These are phyloP conservation scores for Lipomyces sp. DNA, from an alignment of 805 yeast genomes.

Conservation along the genomic window DNA sequence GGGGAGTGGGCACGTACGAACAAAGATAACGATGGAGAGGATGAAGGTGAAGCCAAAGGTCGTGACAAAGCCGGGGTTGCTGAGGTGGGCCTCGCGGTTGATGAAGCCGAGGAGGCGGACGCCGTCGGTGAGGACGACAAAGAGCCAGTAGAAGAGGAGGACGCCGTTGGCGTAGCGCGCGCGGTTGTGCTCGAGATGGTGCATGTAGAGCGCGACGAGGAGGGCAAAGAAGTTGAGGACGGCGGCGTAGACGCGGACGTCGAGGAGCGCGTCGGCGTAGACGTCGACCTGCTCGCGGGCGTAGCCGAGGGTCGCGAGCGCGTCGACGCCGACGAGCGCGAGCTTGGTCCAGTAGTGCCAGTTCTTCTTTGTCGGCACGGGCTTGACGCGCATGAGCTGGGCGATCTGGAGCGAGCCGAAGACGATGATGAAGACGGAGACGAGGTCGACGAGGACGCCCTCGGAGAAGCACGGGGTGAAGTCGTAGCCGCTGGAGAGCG, in stretches of 20 bases:
- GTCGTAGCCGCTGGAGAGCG: slow-evolving; percentile 33
- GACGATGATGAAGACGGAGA: slow-evolving; percentile 33
- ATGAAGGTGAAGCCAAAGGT: slow-evolving; percentile 26
- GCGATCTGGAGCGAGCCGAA: slow-evolving; percentile 35
- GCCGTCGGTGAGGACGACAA: slow-evolving; percentile 42
- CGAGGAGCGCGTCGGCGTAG: slow-evolving; percentile 35
- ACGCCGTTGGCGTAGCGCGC: slow-evolving; percentile 62
- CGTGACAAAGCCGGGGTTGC: slow-evolving; percentile 19
- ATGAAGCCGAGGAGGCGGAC: slow-evolving; percentile 47
- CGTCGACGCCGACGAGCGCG: slow-evolving; percentile 30
- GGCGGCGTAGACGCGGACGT: slow-evolving; percentile 40
- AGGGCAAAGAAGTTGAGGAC: slow-evolving; percentile 44
- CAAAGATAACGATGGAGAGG: slow-evolving; percentile 20
- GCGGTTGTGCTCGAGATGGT: slow-evolving; percentile 70
- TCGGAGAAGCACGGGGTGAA: slow-evolving; percentile 43
- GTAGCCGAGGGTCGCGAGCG: slow-evolving; percentile 24
- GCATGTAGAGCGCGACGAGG: slow-evolving; percentile 52
- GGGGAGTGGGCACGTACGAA: slow-evolving; percentile 12
- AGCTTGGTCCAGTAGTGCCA: slow-evolving; percentile 29
- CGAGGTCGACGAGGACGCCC: slow-evolving; percentile 37
- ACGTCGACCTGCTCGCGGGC: slow-evolving; percentile 26
- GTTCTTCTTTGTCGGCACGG: slow-evolving; percentile 28
- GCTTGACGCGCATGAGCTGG: slow-evolving; percentile 29
- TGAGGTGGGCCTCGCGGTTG: slow-evolving; percentile 24
- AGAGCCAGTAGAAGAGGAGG: slow-evolving; percentile 73